These are phyloP conservation scores for Arxiozyma heterogenica DNA, from an alignment of 1,139 yeast genomes.

Conservation along the genomic window DNA sequence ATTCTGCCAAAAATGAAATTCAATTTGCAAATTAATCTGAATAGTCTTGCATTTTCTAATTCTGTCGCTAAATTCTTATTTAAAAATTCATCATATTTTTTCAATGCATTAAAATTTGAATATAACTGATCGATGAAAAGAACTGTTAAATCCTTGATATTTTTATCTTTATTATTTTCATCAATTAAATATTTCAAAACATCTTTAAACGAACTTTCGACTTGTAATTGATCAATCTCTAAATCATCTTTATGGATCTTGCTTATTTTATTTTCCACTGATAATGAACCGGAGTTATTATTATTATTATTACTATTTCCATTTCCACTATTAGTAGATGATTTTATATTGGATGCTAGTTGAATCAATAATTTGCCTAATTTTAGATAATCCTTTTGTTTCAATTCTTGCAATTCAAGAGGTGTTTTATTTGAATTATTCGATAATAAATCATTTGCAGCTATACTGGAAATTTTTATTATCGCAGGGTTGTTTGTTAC, in stretches of 20 bases:
- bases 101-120: conserved; percentile 43
- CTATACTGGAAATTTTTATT: conserved; percentile 62
- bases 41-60: conserved; percentile 80
- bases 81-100: conserved; percentile 51
- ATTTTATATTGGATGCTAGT: conserved; percentile 38
- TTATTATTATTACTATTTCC: background rate
- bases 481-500: conserved; percentile 61
- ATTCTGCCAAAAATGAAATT: conserved; percentile 74
- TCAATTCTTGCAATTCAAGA: conserved; percentile 29
- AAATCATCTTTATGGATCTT: conserved; percentile 10
- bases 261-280: background rate
- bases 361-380: conserved; percentile 55
- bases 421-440: conserved; percentile 11
- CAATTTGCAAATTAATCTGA: conserved; percentile 71
- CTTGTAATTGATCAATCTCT: conserved; percentile 11
- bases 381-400: conserved; percentile 44
- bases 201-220: conserved; percentile 31
- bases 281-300: background rate
- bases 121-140: conserved; percentile 31
- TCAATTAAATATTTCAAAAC: conserved; percentile 32
- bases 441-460: conserved; percentile 51
- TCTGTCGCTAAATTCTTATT: conserved; percentile 65
- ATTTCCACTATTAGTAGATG: conserved; percentile 22
- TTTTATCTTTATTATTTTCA: conserved; percentile 27
- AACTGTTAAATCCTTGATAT: conserved; percentile 16